Evolutionary conservation across 75 land plant genomes (phyloP).

Genomic region (Selaginella tamariscina): DNA sequence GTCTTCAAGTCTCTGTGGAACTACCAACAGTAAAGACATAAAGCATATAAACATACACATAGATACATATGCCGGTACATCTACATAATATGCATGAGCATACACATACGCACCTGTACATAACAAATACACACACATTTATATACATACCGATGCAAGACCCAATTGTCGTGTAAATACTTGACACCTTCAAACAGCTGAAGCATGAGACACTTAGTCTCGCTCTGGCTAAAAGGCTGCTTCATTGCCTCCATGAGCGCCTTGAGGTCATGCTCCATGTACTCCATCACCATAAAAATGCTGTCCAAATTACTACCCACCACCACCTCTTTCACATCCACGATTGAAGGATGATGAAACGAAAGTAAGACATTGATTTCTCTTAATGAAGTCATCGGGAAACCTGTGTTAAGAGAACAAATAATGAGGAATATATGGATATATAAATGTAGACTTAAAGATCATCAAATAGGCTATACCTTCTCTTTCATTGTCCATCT

Average conservation of each 20-base stretch:
- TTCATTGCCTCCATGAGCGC: conserved; percentile 86
- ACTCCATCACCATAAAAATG: conserved; percentile 99
- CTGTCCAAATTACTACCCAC: conserved; percentile 72
- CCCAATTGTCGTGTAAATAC: conserved; percentile 98
- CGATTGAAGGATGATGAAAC: conserved; percentile 79
- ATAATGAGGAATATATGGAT: too few relatives aligned
- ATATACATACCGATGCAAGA: conserved; percentile 58
- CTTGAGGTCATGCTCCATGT: conserved; percentile 98
- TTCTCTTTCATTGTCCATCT: conserved; percentile 93
- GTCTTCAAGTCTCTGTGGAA: conserved; percentile 79
- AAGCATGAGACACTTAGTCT: conserved; percentile 91
- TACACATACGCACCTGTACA: conserved; percentile 2
- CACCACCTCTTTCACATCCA: conserved; percentile 99
- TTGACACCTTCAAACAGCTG: conserved; percentile 87
- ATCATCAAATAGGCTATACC: too few relatives aligned
- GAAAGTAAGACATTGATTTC: conserved; percentile 92
- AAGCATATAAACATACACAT: conserved; percentile 7
- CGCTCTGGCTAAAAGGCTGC: conserved; percentile 97
- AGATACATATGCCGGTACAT: background rate
- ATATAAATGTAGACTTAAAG: too few relatives aligned
- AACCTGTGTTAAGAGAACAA: too few relatives aligned
- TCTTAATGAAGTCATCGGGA: conserved; percentile 82
- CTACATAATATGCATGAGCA: too few relatives aligned
- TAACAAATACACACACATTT: too few relatives aligned
- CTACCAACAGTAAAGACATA: background rate